phyloP scores from a whole-genome alignment of 164 flowering plant species.

The grape (Vitis vinifera) region ASM3070453v1 NC_081807.1:6768501-6769000 shows the following conservation, averaged over 20 bases:
- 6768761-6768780: slow-evolving; percentile 93
- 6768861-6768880: slow-evolving; percentile 69
- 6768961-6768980: slow-evolving; percentile 68
- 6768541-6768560: slow-evolving; percentile 69
- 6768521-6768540: slow-evolving; percentile 77
- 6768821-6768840: slow-evolving; percentile 75
- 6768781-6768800: slow-evolving; percentile 83
- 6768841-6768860: slow-evolving; percentile 71
- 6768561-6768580: slow-evolving; percentile 90
- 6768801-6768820: slow-evolving; percentile 88
- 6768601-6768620: slow-evolving; percentile 67
- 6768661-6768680: slow-evolving; percentile 83
- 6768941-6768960: slow-evolving; percentile 85
- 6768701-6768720: slow-evolving; percentile 96
- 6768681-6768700: slow-evolving; percentile 87
- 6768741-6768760: slow-evolving; percentile 91
- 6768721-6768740: slow-evolving; percentile 78
- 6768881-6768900: slow-evolving; percentile 93
- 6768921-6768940: slow-evolving; percentile 86
- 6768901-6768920: slow-evolving; percentile 86
- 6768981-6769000: slow-evolving; percentile 72
- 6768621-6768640: slow-evolving; percentile 88
- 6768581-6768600: slow-evolving; percentile 94
- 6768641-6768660: slow-evolving; percentile 62
- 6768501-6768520: slow-evolving; percentile 87